Base-by-base conservation (phyloP, 2,329 filamentous ascomycete species). In the Apiospora sp. region DNA sequence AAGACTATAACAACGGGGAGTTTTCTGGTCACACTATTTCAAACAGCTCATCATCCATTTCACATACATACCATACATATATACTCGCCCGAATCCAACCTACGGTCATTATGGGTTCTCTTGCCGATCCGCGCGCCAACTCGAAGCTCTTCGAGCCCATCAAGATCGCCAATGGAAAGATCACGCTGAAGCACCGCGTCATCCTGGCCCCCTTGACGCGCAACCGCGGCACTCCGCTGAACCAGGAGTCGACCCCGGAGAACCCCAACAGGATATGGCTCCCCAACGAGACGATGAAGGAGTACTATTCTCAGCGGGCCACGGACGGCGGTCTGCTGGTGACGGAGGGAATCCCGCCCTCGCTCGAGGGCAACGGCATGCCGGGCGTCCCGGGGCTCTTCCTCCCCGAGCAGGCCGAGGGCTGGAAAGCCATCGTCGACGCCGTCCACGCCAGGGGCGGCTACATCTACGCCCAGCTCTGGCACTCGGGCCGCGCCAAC, bases 401-500 rank as follows among this genome's bases (percentile, higher is more conserved):
- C 78, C 86, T 78, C 68, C 79, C 84, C 1, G 84, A 81, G 24
- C 89, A 91, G 76, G 84, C 90, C 69, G 83, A 83, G 2, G 86
- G 83, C 0, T 92, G 90, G 91, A 88, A 87, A 74, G 82, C 85
- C 69, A 83, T 92, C 61, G 89, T 88, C 0, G 84, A 87, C 69
- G 87, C 86, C 3, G 90, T 92, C 3, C 90, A 92, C 80, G 83
- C 83, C 41, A 90, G 90, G 77, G 87, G 87, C 34, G 86, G 84
- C 34, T 87, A 85, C 76, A 89, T 92, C 74, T 92, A 86, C 80
- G 76, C 86, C 6, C 91, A 92, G 79, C 81, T 92, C 1, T 92
- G 89, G 89, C 87, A 87, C 1, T 79, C 90, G 0, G 91, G 91
- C 5, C 86, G 91, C 27, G 77, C 76, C 10, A 76, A 74, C 16